phyloP scores from a whole-genome alignment of 2,329 filamentous ascomycete genomes.

The Conoideocrella luteorostrata region DNA sequence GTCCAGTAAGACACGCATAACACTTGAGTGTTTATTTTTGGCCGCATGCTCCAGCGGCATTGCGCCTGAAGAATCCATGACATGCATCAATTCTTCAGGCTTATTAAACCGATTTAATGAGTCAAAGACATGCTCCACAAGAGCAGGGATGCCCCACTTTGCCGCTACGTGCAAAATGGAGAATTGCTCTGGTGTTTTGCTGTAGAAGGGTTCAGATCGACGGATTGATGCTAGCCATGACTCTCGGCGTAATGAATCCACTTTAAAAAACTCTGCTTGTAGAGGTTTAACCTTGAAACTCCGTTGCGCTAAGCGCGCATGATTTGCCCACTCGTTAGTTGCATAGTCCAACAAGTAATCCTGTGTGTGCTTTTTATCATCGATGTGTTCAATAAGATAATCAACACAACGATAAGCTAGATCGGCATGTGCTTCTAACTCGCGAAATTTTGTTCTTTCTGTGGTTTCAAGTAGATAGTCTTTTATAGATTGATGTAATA shows the following conservation, averaged over 20 bases:
- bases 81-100: neutral
- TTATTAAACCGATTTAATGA: too few relatives aligned
- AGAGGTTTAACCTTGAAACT: conserved; percentile 3
- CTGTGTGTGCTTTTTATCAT: neutral
- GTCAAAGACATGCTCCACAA: conserved; percentile 6
- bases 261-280: conserved; percentile 7
- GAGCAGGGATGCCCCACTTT: conserved; percentile 6
- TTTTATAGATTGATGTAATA: too few relatives aligned
- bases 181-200: neutral
- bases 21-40: neutral
- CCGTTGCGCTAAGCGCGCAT: conserved; percentile 6
- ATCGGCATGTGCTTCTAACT: neutral
- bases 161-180: conserved; percentile 11
- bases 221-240: too few relatives aligned
- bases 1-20: conserved; percentile 1
- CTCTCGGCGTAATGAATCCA: conserved; percentile 4
- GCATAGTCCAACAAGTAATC: conserved; percentile 4
- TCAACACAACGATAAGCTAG: conserved; percentile 3
- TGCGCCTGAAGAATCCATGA: neutral
- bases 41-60: conserved; percentile 1
- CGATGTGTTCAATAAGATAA: neutral
- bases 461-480: conserved; percentile 10
- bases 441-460: neutral
- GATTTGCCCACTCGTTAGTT: conserved; percentile 3
- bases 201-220: too few relatives aligned